Evolutionary conservation across 2,329 filamentous ascomycete species (phyloP).

Genomic region (Knoxdaviesia proteae): DNA sequence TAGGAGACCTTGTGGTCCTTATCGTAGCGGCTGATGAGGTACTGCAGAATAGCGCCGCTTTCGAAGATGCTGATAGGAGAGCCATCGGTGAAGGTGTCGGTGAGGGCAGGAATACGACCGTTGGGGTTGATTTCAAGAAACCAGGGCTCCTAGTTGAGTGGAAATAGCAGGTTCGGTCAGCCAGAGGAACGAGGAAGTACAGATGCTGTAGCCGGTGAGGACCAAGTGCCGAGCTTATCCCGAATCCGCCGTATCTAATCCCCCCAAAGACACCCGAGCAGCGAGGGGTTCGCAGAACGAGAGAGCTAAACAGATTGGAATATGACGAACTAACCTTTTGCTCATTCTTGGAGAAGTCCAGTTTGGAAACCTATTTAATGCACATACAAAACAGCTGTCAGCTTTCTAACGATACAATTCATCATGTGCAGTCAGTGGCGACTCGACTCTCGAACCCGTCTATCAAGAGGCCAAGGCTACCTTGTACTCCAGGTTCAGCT

Average conservation of each 20-base stretch:
- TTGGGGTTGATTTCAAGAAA: conserved; percentile 87
- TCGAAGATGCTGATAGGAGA: conserved; percentile 61
- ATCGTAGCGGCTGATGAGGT: conserved; percentile 67
- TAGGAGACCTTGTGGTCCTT: conserved; percentile 66
- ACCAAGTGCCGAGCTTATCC: too few species aligned
- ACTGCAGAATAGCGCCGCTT: conserved; percentile 65
- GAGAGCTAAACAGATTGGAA: too few species aligned
- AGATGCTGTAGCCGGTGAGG: too few species aligned
- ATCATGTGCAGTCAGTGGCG: conserved; percentile 1
- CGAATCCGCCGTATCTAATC: too few species aligned
- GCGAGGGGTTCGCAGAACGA: too few species aligned
- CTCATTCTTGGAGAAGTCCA: conserved; percentile 53
- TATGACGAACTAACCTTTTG: conserved; percentile 34
- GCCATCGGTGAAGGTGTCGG: conserved; percentile 57
- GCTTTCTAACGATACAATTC: conserved; percentile 1
- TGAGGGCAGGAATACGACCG: conserved; percentile 73
- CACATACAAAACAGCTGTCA: not conserved
- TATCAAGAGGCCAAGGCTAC: conserved; percentile 13
- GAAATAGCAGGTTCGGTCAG: not conserved
- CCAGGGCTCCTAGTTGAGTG: conserved; percentile 37
- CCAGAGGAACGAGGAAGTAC: too few species aligned
- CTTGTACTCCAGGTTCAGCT: conserved; percentile 67
- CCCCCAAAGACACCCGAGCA: too few species aligned
- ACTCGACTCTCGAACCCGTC: not conserved
- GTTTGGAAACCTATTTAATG: conserved; percentile 26